These are phyloP conservation scores for Handroanthus guayacan DNA, from an alignment of 257 asterid genomes.

Conservation along the genomic window DNA sequence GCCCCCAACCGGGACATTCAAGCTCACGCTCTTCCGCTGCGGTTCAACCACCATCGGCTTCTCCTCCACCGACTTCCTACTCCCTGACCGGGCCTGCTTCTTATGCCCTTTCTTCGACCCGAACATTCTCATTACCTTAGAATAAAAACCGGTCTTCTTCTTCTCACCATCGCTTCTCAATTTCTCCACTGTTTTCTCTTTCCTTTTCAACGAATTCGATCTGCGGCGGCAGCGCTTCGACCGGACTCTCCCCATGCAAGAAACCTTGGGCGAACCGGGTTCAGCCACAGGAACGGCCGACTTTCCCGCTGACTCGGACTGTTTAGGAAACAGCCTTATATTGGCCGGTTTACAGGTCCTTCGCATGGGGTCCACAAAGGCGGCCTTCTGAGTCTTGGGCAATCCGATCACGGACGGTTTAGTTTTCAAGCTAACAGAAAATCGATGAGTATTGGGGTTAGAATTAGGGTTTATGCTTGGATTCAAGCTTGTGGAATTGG, in stretches of 20 bases:
- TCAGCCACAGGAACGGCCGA: constrained; percentile 50
- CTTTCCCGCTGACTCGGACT: constrained; percentile 52
- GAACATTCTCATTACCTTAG: constrained; percentile 60
- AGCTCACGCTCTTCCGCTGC: constrained; percentile 48
- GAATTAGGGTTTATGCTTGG: constrained; percentile 42
- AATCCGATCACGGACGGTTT: constrained; percentile 71
- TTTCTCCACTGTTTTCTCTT: constrained; percentile 46
- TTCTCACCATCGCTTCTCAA: constrained; percentile 44
- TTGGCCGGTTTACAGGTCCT: constrained; percentile 50
- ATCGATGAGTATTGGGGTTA: constrained; percentile 63
- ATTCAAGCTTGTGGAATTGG: constrained; percentile 42
- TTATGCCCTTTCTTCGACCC: constrained; percentile 40
- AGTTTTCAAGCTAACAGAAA: constrained; percentile 50
- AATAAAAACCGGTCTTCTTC: constrained; percentile 59
- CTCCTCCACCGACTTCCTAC: constrained; percentile 41
- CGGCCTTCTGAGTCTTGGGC: constrained; percentile 74
- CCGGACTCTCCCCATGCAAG: constrained; percentile 91
- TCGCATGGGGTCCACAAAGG: constrained; percentile 54
- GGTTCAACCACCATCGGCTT: constrained; percentile 41
- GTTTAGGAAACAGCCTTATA: constrained; percentile 65
- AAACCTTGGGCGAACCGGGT: constrained; percentile 94
- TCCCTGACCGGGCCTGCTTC: constrained; percentile 44
- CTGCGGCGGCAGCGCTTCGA: constrained; percentile 80
- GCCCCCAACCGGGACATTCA: constrained; percentile 33
- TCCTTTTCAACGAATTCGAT: constrained; percentile 49